Evolutionary conservation across 306 rosid species (phyloP).

Genomic region (Cercis canadensis): DNA sequence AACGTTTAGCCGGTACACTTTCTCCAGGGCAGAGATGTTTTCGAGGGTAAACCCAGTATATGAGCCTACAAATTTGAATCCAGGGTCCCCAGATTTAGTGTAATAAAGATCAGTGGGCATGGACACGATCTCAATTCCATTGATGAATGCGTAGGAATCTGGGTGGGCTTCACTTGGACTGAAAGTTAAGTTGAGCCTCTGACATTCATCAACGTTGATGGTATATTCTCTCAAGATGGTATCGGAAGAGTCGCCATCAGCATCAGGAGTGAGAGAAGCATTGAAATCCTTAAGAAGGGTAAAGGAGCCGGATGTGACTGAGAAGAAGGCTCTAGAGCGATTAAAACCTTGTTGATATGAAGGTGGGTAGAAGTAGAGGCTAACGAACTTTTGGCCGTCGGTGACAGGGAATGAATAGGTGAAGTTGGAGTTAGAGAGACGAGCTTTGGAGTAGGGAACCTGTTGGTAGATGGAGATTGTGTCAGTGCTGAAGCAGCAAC

Average conservation of each 20-base stretch:
- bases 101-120: constrained; percentile 72
- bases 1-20: constrained; percentile 35
- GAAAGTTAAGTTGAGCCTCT: constrained; percentile 51
- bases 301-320: constrained; percentile 36
- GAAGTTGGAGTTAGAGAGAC: constrained; percentile 47
- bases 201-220: constrained; percentile 32
- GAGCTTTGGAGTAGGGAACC: constrained; percentile 39
- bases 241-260: accelerated
- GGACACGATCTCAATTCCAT: constrained; percentile 77
- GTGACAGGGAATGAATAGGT: constrained; percentile 53
- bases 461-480: constrained; percentile 21
- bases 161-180: constrained; percentile 33
- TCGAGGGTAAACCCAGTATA: neutral
- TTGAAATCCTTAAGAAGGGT: constrained; percentile 49
- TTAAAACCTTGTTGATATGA: constrained; percentile 22
- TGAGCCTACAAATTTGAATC: neutral
- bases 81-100: neutral
- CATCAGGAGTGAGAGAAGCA: constrained; percentile 37
- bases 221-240: constrained; percentile 48
- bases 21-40: constrained; percentile 31
- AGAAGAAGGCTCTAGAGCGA: constrained; percentile 36
- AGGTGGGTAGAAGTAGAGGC: constrained; percentile 50
- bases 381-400: constrained; percentile 43
- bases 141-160: constrained; percentile 62
- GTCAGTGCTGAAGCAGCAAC: neutral